These are phyloP conservation scores for Solanum hybrid DNA, from an alignment of 305 asterid genomes.

Conservation along the genomic window DNA sequence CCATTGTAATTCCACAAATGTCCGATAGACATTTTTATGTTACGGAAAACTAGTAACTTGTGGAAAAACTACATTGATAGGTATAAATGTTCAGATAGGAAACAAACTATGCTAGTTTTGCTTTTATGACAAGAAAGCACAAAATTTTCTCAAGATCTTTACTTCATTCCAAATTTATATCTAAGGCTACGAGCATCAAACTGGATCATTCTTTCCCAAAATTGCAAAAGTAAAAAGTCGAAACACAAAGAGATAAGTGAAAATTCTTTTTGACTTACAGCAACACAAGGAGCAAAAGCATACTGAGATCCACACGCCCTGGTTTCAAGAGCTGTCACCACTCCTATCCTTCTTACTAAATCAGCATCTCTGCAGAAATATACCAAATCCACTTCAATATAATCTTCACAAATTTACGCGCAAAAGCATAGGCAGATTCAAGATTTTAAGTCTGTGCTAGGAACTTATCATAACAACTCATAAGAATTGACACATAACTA, in stretches of 20 bases:
- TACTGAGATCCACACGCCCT: conserved; percentile 82
- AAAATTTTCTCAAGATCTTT: background rate
- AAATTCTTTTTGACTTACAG: conserved; percentile 44
- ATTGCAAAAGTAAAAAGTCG: background rate
- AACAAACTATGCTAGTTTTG: background rate
- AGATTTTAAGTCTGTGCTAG: background rate
- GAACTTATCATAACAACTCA: background rate
- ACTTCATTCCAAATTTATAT: background rate
- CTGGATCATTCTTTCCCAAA: background rate
- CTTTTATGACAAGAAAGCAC: background rate
- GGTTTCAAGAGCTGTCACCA: conserved; percentile 83
- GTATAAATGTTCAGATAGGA: background rate
- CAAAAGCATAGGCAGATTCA: background rate
- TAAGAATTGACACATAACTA: background rate
- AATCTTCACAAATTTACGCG: background rate
- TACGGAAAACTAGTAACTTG: background rate
- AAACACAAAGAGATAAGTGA: background rate
- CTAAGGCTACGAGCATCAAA: background rate
- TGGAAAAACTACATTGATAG: background rate
- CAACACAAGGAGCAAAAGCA: conserved; percentile 93
- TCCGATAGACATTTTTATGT: background rate
- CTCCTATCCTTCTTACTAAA: conserved; percentile 63
- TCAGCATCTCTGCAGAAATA: conserved; percentile 54
- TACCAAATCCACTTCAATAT: background rate
- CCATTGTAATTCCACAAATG: background rate